Conservation (phyloP, 2,329 filamentous ascomycete genomes). For the Penicillium expansum region DNA sequence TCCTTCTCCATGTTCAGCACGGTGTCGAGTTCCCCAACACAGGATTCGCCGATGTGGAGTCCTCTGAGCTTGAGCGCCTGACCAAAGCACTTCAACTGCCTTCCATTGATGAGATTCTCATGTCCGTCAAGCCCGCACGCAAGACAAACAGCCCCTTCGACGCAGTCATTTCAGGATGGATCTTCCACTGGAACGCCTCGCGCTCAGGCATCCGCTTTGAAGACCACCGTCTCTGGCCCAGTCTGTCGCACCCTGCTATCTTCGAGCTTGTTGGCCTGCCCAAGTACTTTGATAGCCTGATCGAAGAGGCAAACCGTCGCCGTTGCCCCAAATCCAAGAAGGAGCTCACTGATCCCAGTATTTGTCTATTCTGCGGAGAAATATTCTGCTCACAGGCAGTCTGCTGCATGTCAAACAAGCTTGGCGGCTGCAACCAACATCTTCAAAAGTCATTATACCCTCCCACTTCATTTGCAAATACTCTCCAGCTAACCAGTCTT, state of each 20-base stretch:
- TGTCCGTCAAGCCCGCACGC: constrained; percentile 49
- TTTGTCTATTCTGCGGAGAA: constrained; percentile 95
- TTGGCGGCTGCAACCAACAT: constrained; percentile 89
- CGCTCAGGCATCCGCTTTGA: constrained; percentile 32
- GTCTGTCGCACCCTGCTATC: constrained; percentile 78
- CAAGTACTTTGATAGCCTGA: constrained; percentile 85
- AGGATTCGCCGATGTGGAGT: constrained; percentile 60
- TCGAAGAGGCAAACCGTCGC: constrained; percentile 82
- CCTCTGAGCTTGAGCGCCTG: constrained; percentile 78
- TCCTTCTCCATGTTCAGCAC: constrained; percentile 83
- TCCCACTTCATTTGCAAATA: not conserved
- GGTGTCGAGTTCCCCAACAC: constrained; percentile 82
- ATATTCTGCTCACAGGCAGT: constrained; percentile 93
- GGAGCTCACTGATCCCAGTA: constrained; percentile 82
- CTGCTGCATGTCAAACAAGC: constrained; percentile 71
- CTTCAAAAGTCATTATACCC: constrained; percentile 66
- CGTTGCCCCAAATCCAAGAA: constrained; percentile 87
- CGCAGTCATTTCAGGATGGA: constrained; percentile 65
- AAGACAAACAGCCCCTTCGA: constrained; percentile 45
- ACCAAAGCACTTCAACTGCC: constrained; percentile 73
- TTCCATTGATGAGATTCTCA: constrained; percentile 74
- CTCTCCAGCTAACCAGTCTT: constrained; percentile 14
- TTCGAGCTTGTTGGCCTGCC: constrained; percentile 92
- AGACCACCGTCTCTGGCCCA: constrained; percentile 42
- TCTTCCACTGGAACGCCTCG: constrained; percentile 51